Percentiles rank a stretch among this genome's conserved stretches.
Conservation (phyloP, 2,329 filamentous ascomycete species). For the Aspergillus novofumigatus region DNA sequence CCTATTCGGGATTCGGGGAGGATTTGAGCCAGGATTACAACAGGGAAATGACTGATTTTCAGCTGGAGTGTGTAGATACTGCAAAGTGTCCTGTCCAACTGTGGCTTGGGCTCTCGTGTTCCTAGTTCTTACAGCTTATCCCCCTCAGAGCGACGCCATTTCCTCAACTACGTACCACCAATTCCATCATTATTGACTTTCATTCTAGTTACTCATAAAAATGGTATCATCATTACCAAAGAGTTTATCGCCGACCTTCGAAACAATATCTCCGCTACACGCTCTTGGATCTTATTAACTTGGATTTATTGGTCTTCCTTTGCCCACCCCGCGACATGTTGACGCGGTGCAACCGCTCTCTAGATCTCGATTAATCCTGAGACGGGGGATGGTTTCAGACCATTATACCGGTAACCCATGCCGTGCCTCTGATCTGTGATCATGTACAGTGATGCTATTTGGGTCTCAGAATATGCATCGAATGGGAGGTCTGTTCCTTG, state of each 20-base stretch:
- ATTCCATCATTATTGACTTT: neutral
- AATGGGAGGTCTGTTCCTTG: neutral
- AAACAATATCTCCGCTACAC: too few relatives aligned
- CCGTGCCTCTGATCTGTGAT: neutral
- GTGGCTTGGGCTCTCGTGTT: slow-evolving; percentile 17
- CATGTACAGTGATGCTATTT: slow-evolving; percentile 4
- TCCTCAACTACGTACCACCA: slow-evolving; percentile 1
- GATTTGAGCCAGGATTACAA: slow-evolving; percentile 6
- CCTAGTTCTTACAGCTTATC: slow-evolving; percentile 8
- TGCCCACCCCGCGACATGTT: too few relatives aligned
- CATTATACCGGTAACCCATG: slow-evolving; percentile 14
- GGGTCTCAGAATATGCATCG: neutral
- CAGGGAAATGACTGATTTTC: neutral
- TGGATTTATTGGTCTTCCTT: too few relatives aligned
- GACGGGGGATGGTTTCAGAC: slow-evolving; percentile 8
- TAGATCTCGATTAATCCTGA: slow-evolving; percentile 5
- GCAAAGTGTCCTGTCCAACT: neutral
- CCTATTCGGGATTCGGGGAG: slow-evolving; percentile 9
- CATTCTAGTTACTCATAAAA: neutral
- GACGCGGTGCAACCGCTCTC: slow-evolving; percentile 11
- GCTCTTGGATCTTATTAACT: too few relatives aligned
- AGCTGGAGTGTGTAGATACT: neutral
- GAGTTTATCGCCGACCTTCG: neutral
- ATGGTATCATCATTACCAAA: slow-evolving; percentile 1
- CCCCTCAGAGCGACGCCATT: neutral